Evolutionary conservation across 192 early-diverging fungal species (phyloP).

Genomic region (Umbelopsis sp.): DNA sequence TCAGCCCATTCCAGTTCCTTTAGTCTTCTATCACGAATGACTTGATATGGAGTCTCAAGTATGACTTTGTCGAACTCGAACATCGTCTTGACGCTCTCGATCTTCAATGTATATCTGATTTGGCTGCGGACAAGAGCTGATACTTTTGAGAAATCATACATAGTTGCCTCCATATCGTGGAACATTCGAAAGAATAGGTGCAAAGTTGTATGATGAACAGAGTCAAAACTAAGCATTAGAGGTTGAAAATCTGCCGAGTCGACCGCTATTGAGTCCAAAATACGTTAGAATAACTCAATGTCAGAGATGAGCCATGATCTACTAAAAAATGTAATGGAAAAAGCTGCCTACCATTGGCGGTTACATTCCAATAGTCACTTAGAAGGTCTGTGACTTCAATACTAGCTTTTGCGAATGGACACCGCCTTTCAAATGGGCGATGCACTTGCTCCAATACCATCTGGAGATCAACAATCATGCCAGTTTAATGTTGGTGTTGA

Average conservation of each 20-base stretch:
- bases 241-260: conserved; percentile 58
- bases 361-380: conserved; percentile 70
- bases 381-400: conserved; percentile 69
- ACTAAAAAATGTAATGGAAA: neutral
- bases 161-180: conserved; percentile 63
- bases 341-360: conserved; percentile 57
- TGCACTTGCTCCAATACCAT: conserved; percentile 48
- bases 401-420: conserved; percentile 63
- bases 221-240: conserved; percentile 59
- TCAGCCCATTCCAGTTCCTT: conserved; percentile 72
- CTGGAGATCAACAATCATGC: conserved; percentile 21
- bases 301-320: neutral
- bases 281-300: neutral
- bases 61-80: conserved; percentile 61
- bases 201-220: conserved; percentile 56
- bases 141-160: conserved; percentile 52
- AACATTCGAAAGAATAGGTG: conserved; percentile 60
- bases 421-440: conserved; percentile 43
- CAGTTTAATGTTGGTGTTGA: too few relatives aligned
- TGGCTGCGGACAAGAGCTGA: conserved; percentile 65
- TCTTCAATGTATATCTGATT: conserved; percentile 48
- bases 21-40: conserved; percentile 64
- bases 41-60: conserved; percentile 58
- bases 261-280: neutral
- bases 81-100: conserved; percentile 33